Percentiles rank a stretch among this genome's conserved stretches.
Conservation (phyloP, 306 rosid species). For the Vigna hirtella region DNA sequence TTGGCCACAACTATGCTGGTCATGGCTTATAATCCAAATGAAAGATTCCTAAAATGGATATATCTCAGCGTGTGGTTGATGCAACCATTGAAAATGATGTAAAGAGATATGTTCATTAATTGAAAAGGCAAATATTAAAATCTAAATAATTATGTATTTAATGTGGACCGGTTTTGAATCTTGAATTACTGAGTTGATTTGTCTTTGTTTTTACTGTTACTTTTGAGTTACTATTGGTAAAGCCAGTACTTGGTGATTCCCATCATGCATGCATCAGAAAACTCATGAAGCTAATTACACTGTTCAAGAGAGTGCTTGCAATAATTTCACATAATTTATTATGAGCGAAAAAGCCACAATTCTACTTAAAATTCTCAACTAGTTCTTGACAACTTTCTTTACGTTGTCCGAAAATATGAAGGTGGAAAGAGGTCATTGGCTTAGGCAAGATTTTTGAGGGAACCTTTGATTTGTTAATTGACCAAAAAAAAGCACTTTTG, state of each 20-base stretch:
- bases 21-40: neutral
- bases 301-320: neutral
- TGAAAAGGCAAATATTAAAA: neutral
- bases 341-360: neutral
- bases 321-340: constrained; percentile 34
- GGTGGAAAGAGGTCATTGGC: constrained; percentile 42
- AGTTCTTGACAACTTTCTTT: constrained; percentile 39
- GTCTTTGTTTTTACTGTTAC: no score
- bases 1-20: neutral
- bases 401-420: constrained; percentile 1
- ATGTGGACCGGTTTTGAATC: no score
- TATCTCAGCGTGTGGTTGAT: neutral
- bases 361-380: constrained; percentile 25
- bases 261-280: constrained; percentile 23
- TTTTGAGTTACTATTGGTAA: constrained; percentile 11
- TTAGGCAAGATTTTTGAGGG: constrained; percentile 9
- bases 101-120: no score
- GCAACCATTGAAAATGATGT: neutral
- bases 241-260: constrained; percentile 32
- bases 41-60: neutral
- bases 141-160: neutral
- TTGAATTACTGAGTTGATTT: no score
- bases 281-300: constrained; percentile 28
- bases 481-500: constrained; percentile 34
- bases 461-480: neutral